Percentiles rank a stretch among this genome's conserved stretches.
Evolutionary conservation across 345 rosid species (phyloP).

Genomic region (Laguncularia racemosa): DNA sequence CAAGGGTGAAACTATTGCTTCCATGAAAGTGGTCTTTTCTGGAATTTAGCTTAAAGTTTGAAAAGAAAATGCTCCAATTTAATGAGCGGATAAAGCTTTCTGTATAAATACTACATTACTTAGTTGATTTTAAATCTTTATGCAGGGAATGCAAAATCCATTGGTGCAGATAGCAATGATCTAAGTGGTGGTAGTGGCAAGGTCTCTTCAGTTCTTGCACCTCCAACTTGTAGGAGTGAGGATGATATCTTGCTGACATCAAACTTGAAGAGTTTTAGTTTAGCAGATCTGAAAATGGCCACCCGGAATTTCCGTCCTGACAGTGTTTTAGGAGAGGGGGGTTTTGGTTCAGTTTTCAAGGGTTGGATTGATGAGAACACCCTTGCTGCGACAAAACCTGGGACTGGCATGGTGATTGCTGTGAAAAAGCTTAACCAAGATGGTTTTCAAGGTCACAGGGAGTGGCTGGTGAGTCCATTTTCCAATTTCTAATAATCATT

Average conservation of each 20-base stretch:
- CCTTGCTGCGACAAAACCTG: slow-evolving; percentile 54
- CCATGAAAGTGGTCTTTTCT: no score
- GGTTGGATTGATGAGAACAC: slow-evolving; percentile 69
- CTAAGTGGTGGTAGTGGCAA: slow-evolving; percentile 31
- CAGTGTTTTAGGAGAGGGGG: slow-evolving; percentile 72
- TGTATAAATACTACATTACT: neutral
- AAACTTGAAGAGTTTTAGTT: slow-evolving; percentile 47
- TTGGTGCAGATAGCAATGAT: slow-evolving; percentile 34
- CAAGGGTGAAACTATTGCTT: no score
- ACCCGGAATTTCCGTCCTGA: slow-evolving; percentile 69
- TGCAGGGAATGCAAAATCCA: slow-evolving; percentile 49
- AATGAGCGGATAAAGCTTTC: slow-evolving; percentile 1
- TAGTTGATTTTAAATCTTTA: slow-evolving; percentile 2
- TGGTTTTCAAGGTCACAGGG: slow-evolving; percentile 64
- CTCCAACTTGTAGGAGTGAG: slow-evolving; percentile 53
- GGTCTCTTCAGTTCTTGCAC: slow-evolving; percentile 32
- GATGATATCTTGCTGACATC: slow-evolving; percentile 58
- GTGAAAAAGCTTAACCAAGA: slow-evolving; percentile 66
- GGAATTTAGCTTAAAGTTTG: no score
- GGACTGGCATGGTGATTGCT: slow-evolving; percentile 63
- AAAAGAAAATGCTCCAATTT: neutral
- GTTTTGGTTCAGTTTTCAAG: slow-evolving; percentile 73
- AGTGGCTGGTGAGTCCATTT: slow-evolving; percentile 65
- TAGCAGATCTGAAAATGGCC: slow-evolving; percentile 46
- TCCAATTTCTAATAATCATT: slow-evolving; percentile 4